These are phyloP conservation scores for Pyracantha coccinea DNA, from an alignment of 331 rosid species.

Conservation along the genomic window DNA sequence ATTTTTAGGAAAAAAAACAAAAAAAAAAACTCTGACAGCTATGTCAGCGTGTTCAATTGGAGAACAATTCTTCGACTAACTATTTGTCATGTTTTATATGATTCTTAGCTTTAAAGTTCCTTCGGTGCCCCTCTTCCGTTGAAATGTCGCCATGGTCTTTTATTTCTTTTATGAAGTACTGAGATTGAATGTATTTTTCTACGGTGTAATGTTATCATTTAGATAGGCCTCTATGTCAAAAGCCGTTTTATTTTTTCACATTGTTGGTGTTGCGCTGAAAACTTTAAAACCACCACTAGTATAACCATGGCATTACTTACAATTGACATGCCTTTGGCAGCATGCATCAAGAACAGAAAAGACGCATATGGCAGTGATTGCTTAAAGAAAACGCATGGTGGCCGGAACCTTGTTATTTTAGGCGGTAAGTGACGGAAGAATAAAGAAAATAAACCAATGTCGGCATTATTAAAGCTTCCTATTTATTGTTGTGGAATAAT, in stretches of 20 bases:
- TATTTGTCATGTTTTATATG: no score
- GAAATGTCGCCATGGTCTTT: no score
- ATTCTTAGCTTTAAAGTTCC: no score
- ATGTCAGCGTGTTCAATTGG: no score
- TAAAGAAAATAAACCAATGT: background rate
- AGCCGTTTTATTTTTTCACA: background rate
- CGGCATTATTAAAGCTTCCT: background rate
- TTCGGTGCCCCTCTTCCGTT: no score
- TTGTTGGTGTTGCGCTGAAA: background rate
- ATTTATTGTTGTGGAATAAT: background rate
- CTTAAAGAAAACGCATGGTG: slow-evolving; percentile 36
- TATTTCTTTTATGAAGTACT: no score
- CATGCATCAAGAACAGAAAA: slow-evolving; percentile 56
- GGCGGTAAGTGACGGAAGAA: slow-evolving; percentile 39
- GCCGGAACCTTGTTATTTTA: slow-evolving; percentile 48
- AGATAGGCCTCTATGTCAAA: no score
- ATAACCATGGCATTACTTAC: background rate
- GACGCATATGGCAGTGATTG: slow-evolving; percentile 65
- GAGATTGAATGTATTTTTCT: no score
- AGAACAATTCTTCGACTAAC: no score
- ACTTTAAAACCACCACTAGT: background rate
- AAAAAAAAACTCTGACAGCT: no score
- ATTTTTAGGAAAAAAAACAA: background rate
- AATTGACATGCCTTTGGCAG: slow-evolving; percentile 34
- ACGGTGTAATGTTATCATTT: no score